Conservation (phyloP, 768 basidiomycete species). For the Paxillus ammoniavirescens region DNA sequence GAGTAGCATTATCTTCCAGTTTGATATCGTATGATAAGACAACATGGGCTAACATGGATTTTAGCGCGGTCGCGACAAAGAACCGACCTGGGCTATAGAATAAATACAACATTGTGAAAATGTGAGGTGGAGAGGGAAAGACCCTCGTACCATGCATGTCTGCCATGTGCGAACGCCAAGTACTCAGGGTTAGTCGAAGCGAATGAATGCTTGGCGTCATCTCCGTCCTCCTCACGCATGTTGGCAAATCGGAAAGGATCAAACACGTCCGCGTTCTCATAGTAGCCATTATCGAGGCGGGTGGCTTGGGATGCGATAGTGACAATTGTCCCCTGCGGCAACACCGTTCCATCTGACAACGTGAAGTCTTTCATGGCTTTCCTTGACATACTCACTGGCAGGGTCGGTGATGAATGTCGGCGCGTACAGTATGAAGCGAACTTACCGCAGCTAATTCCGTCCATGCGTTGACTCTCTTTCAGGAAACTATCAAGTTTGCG, state of each 20-base stretch:
- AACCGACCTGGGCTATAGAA: constrained; percentile 26
- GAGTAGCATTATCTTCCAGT: neutral
- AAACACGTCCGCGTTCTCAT: constrained; percentile 27
- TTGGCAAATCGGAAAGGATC: no score
- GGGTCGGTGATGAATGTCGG: neutral
- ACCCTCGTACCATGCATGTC: no score
- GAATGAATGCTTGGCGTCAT: constrained; percentile 29
- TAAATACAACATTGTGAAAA: no score
- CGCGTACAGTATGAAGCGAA: neutral
- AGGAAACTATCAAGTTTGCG: no score
- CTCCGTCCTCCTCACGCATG: no score
- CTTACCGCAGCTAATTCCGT: constrained; percentile 18
- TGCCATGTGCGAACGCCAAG: no score
- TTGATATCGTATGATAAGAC: no score
- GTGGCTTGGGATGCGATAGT: constrained; percentile 20
- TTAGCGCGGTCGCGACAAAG: constrained; percentile 42
- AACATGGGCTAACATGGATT: constrained; percentile 18
- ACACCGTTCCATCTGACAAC: constrained; percentile 35
- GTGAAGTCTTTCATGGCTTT: no score
- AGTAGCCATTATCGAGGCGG: constrained; percentile 18
- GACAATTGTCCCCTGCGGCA: constrained; percentile 30
- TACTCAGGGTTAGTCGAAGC: constrained; percentile 28
- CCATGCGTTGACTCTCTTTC: no score
- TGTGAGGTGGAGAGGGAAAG: no score
- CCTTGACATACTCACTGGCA: no score